A percentile compares a stretch with the other conserved stretches of the same genome.
Conservation (phyloP, 2,329 filamentous ascomycete species). For the Lomentospora prolificans region DNA sequence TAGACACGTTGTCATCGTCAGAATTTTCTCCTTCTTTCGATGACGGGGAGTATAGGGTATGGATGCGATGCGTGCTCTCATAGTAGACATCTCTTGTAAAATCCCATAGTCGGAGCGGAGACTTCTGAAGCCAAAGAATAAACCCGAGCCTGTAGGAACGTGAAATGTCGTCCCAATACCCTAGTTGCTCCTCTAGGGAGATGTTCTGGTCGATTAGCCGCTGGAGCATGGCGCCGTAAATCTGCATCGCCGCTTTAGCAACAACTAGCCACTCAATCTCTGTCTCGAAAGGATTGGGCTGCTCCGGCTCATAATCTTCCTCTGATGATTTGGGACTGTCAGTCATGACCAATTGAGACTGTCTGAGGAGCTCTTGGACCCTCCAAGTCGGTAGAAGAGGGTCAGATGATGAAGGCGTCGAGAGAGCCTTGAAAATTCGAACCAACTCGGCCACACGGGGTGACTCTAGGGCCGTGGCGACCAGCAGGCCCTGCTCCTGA, state of each 20-base stretch:
- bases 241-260: slow-evolving; percentile 85
- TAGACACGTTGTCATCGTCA: slow-evolving; percentile 15
- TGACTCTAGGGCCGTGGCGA: slow-evolving; percentile 35
- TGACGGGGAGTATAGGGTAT: slow-evolving; percentile 16
- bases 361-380: slow-evolving; percentile 52
- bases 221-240: slow-evolving; percentile 71
- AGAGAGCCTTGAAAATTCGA: slow-evolving; percentile 59
- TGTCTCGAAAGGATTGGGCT: slow-evolving; percentile 47
- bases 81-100: slow-evolving; percentile 62
- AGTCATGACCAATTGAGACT: slow-evolving; percentile 43
- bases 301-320: slow-evolving; percentile 14
- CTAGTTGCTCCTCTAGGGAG: slow-evolving; percentile 74
- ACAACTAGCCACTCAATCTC: slow-evolving; percentile 87
- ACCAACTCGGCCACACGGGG: slow-evolving; percentile 54
- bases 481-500: slow-evolving; percentile 29
- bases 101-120: slow-evolving; percentile 63
- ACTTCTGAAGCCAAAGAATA: slow-evolving; percentile 79
- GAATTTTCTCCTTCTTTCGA: slow-evolving; percentile 19
- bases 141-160: slow-evolving; percentile 68
- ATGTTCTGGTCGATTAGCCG: slow-evolving; percentile 74
- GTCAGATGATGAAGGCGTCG: slow-evolving; percentile 55
- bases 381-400: slow-evolving; percentile 49
- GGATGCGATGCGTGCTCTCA: slow-evolving; percentile 43
- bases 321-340: slow-evolving; percentile 19
- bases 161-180: slow-evolving; percentile 91